Percentiles rank a stretch among this genome's conserved stretches.
Evolutionary conservation across 2,329 filamentous ascomycete genomes (phyloP).

Genomic region (Fonsecaea monophora): DNA sequence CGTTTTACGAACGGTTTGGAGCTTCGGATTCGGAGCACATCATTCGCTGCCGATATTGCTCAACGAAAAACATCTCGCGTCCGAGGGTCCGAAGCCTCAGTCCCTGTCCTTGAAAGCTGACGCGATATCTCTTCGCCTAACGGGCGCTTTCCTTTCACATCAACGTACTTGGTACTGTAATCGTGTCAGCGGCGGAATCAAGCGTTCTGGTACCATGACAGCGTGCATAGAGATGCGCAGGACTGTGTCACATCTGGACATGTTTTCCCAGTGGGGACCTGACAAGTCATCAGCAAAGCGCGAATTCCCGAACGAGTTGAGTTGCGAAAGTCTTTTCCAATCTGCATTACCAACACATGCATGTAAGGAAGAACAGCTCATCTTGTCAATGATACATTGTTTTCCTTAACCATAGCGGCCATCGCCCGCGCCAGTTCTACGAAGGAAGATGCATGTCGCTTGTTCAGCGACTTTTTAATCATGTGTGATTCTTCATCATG

Average conservation of each 20-base stretch:
- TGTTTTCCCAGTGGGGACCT: constrained; percentile 9
- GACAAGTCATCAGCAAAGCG: neutral
- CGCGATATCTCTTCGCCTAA: neutral
- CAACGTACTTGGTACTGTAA: neutral
- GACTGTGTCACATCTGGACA: constrained; percentile 5
- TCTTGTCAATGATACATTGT: neutral
- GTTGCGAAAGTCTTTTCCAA: neutral
- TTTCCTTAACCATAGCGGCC: neutral
- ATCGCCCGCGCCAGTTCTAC: neutral
- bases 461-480: neutral
- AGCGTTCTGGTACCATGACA: constrained; percentile 2
- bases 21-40: neutral
- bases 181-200: neutral
- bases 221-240: constrained; percentile 1
- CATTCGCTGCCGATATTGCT: constrained; percentile 1
- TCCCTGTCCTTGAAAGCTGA: constrained; percentile 2
- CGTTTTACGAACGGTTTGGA: neutral
- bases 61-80: neutral
- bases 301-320: neutral
- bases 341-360: neutral
- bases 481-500: neutral
- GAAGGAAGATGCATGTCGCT: neutral
- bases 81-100: neutral
- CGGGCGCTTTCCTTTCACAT: neutral
- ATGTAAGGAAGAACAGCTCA: neutral